Base-by-base conservation (phyloP, 768 basidiomycete species). In the Lactarius hatsudake region DNA sequence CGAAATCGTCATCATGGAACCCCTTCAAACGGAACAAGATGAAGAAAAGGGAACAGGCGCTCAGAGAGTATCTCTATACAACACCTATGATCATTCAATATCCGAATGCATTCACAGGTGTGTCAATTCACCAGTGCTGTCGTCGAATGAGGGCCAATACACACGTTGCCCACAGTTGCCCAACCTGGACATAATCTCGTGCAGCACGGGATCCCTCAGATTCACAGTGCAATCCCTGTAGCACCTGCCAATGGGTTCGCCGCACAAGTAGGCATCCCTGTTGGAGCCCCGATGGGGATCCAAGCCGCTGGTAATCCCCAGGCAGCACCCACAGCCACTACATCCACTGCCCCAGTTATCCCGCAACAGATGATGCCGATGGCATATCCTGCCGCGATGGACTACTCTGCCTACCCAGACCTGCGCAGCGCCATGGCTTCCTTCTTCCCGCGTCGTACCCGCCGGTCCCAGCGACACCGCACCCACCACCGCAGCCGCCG, bases 41-140 rank as follows among this genome's bases (percentile, higher is more conserved):
- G 65, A 67, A 32, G 58, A 69, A 63, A 58, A 67, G 68, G 38
- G 61, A 69, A 62, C 54, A 67, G 23, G 57, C 26, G 5, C 48
- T 69, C 5, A 62, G 65, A 48, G 65, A 69, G 20, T 69, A 69
- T 62, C 59, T 67, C 45, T 69, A 69, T 36, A 60, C 65, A 1
- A 69, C 68, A 18, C 68, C 68, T 43, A 63, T 69, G 66, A 57
- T 69, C 13, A 38, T 67, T 28, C 68, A 69, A 53, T 68, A 69
- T 59, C 68, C 68, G 0, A 62, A 62, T 42, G 58, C 66, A 30
- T 48, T 48, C 28, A 17, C 68, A 63, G 61, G 68, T 69, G 34
- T 17, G 66, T 18, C 1, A 20, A 62, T 17, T 40, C 43, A 54
- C 20, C 38, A 42, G 32, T 26, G 15, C 34, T 18, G 13, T 23